Percentiles rank a stretch among this genome's conserved stretches.
Conservation (phyloP, 148 eudicot genomes). For the Chenopodium suecicum region DNA sequence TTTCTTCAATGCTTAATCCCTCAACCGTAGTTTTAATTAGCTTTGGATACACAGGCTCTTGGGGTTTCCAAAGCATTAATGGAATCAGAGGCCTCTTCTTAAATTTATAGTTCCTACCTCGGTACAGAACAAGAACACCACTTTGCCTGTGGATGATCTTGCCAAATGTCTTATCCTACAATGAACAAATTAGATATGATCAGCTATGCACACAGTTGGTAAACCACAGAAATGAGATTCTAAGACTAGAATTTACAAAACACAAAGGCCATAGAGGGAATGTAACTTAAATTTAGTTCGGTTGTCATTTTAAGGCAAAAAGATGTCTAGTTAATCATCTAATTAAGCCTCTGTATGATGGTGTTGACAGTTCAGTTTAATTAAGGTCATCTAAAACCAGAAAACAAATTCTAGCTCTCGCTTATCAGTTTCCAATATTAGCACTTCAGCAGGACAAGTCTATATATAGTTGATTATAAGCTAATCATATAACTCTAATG, state of each 20-base stretch:
- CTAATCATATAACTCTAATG: neutral
- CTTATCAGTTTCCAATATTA: neutral
- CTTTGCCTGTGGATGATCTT: slow-evolving; percentile 75
- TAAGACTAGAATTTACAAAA: neutral
- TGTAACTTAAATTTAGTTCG: neutral
- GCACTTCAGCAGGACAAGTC: neutral
- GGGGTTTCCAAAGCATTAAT: slow-evolving; percentile 96
- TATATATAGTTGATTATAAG: neutral
- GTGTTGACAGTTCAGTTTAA: neutral
- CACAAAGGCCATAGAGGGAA: neutral
- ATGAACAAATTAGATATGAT: slow-evolving; percentile 5
- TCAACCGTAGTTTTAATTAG: slow-evolving; percentile 81
- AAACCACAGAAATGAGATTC: neutral
- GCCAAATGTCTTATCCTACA: slow-evolving; percentile 87
- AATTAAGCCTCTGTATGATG: neutral
- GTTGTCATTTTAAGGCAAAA: neutral
- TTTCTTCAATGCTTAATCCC: slow-evolving; percentile 89
- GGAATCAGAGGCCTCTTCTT: slow-evolving; percentile 80
- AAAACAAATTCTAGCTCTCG: neutral
- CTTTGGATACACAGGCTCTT: slow-evolving; percentile 87
- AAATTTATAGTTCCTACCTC: slow-evolving; percentile 81
- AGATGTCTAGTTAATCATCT: neutral
- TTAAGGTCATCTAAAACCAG: neutral
- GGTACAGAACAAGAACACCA: slow-evolving; percentile 64
- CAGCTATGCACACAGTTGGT: neutral